Evolutionary conservation across 2,329 filamentous ascomycete species (phyloP).

Genomic region (Microcyclosporella mali): DNA sequence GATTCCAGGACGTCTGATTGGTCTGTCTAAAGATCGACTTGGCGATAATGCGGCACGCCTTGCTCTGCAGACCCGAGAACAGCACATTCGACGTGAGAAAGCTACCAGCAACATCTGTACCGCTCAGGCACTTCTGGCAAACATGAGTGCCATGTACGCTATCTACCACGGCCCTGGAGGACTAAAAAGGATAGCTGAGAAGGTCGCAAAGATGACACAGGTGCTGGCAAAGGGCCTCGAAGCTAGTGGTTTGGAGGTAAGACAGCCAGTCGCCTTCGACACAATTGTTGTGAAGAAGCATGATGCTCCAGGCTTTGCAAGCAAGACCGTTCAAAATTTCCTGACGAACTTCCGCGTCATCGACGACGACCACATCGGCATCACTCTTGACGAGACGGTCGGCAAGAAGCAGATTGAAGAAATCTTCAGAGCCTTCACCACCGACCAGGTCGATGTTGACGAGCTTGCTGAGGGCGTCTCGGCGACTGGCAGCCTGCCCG

Average conservation of each 20-base stretch:
- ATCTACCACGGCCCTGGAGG: conserved; percentile 86
- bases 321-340: conserved; percentile 45
- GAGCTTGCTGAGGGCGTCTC: conserved; percentile 28
- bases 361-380: conserved; percentile 55
- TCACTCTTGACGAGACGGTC: conserved; percentile 74
- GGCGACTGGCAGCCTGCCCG: conserved; percentile 43
- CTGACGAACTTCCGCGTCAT: conserved; percentile 59
- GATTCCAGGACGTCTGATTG: conserved; percentile 84
- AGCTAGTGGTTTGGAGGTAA: conserved; percentile 52
- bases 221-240: conserved; percentile 45
- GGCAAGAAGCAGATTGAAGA: conserved; percentile 50
- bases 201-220: conserved; percentile 64
- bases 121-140: conserved; percentile 84
- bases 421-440: conserved; percentile 53
- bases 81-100: conserved; percentile 94
- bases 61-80: conserved; percentile 86
- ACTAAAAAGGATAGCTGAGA: conserved; percentile 74
- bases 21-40: conserved; percentile 82
- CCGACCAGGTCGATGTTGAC: conserved; percentile 35
- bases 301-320: conserved; percentile 47
- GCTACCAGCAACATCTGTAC: conserved; percentile 97
- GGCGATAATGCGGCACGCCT: conserved; percentile 76
- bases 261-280: conserved; percentile 56
- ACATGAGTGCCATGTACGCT: conserved; percentile 93
- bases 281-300: conserved; percentile 60